Evolutionary conservation across 768 basidiomycete genomes (phyloP).

Genomic region (Leucocoprinus sp.): DNA sequence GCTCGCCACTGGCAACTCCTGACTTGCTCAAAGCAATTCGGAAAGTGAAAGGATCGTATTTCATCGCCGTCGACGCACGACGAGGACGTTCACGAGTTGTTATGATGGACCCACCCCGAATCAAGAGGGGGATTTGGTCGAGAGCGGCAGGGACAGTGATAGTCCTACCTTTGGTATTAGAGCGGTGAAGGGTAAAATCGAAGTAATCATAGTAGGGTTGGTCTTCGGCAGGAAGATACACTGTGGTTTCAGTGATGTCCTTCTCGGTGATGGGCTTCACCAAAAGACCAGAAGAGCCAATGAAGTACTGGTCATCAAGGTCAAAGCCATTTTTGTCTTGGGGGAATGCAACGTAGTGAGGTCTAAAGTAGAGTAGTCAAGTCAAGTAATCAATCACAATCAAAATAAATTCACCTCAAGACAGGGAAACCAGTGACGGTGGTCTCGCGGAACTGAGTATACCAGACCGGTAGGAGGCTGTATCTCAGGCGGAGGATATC

Average conservation of each 20-base stretch:
- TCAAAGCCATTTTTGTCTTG: constrained; percentile 78
- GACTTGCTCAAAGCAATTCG: constrained; percentile 67
- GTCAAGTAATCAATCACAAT: background rate
- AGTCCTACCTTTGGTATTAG: constrained; percentile 51
- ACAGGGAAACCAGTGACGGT: constrained; percentile 77
- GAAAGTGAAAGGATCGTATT: constrained; percentile 87
- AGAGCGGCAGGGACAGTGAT: constrained; percentile 78
- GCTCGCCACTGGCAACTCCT: constrained; percentile 62
- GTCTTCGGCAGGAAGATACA: constrained; percentile 79
- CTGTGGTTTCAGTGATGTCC: constrained; percentile 55
- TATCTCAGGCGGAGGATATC: constrained; percentile 79
- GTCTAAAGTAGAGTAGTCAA: constrained; percentile 36
- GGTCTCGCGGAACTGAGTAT: constrained; percentile 92
- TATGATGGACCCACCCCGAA: constrained; percentile 88
- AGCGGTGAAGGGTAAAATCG: constrained; percentile 57
- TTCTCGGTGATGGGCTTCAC: constrained; percentile 84
- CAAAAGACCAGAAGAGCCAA: constrained; percentile 82
- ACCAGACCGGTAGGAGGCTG: constrained; percentile 86
- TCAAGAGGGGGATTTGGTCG: constrained; percentile 72
- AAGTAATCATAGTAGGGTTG: constrained; percentile 97
- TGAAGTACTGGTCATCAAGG: constrained; percentile 90
- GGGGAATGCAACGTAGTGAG: constrained; percentile 95
- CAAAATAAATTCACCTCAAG: constrained; percentile 52
- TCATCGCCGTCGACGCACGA: constrained; percentile 81
- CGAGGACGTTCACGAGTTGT: constrained; percentile 83